Conservation (phyloP, 169 alveolate species). For the Fabrea salina region DNA sequence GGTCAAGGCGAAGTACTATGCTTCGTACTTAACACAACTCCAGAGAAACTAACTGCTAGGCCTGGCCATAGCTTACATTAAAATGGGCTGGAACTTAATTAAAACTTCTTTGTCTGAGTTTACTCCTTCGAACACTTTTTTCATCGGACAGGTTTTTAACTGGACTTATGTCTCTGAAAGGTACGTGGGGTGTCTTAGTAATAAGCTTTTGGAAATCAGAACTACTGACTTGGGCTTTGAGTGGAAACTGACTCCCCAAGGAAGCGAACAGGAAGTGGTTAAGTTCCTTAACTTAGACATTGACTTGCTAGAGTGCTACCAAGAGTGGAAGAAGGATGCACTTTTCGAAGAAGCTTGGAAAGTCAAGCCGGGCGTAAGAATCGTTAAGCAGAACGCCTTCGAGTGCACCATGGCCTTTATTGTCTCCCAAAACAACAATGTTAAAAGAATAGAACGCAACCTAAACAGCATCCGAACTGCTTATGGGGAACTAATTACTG, state of each 20-base stretch:
- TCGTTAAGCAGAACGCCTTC: slow-evolving; percentile 55
- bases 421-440: slow-evolving; percentile 53
- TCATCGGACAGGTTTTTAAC: slow-evolving; percentile 66
- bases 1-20: no score
- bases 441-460: slow-evolving; percentile 47
- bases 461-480: slow-evolving; percentile 33
- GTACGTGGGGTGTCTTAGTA: slow-evolving; percentile 14
- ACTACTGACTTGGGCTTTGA: neutral
- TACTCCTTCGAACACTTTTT: slow-evolving; percentile 50
- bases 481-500: slow-evolving; percentile 28
- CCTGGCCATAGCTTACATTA: no score
- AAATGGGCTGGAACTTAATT: no score
- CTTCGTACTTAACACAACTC: no score
- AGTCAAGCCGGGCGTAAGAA: slow-evolving; percentile 54
- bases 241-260: slow-evolving; percentile 1
- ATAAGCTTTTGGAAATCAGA: slow-evolving; percentile 43
- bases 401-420: slow-evolving; percentile 65
- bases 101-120: no score
- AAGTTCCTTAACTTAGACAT: slow-evolving; percentile 5
- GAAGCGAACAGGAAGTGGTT: slow-evolving; percentile 11
- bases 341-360: slow-evolving; percentile 32
- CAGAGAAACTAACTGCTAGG: no score
- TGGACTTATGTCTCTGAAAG: slow-evolving; percentile 40
- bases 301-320: slow-evolving; percentile 30
- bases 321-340: slow-evolving; percentile 52